Evolutionary conservation across 2,329 filamentous ascomycete genomes (phyloP).

Genomic region (Bipolaris sorokiniana): DNA sequence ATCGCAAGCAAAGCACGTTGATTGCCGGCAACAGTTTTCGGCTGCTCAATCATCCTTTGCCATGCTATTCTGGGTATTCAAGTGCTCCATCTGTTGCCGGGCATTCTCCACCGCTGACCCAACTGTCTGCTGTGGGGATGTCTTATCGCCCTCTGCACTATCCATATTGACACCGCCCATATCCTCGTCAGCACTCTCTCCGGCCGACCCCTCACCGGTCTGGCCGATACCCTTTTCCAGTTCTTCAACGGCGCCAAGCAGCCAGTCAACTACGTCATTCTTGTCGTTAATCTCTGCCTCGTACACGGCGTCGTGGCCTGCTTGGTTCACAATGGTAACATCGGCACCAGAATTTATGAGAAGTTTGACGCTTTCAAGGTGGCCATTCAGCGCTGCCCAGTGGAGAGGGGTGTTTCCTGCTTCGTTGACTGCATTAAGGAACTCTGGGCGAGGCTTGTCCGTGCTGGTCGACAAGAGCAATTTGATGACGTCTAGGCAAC

Average conservation of each 20-base stretch:
- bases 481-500: conserved; percentile 41
- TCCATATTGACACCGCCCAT: conserved; percentile 23
- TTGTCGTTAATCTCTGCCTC: conserved; percentile 59
- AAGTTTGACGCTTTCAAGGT: conserved; percentile 77
- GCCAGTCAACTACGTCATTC: conserved; percentile 56
- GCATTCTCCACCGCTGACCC: conserved; percentile 34
- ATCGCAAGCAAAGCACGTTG: conserved; percentile 33
- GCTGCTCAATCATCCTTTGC: conserved; percentile 35
- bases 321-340: conserved; percentile 77
- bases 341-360: conserved; percentile 79
- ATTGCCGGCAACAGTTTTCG: conserved; percentile 24
- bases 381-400: conserved; percentile 91
- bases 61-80: conserved; percentile 32
- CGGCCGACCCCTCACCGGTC: conserved; percentile 46
- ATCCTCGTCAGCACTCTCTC: conserved; percentile 29
- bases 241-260: conserved; percentile 55
- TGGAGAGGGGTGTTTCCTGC: conserved; percentile 91
- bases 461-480: conserved; percentile 48
- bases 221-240: conserved; percentile 47
- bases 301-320: conserved; percentile 71
- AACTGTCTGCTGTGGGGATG: conserved; percentile 18
- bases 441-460: conserved; percentile 45
- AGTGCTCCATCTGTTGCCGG: conserved; percentile 41
- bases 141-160: conserved; percentile 12
- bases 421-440: conserved; percentile 74